Conservation (phyloP, 176 grass and related monocot genomes). For the Eleusine indica region DNA sequence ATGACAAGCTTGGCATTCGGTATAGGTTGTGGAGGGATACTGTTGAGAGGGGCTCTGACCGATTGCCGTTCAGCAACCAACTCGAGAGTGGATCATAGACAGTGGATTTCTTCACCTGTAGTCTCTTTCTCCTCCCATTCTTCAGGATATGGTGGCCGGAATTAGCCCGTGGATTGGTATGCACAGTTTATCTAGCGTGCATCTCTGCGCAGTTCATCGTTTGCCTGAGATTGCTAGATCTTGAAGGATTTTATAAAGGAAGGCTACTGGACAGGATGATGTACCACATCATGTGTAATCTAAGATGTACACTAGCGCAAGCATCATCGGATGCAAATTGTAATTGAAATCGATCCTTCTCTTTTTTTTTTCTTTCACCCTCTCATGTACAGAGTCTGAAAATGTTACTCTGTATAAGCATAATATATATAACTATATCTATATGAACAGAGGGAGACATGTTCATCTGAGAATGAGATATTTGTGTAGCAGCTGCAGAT, state of each 20-base stretch:
- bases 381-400: constrained; percentile 36
- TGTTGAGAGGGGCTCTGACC: constrained; percentile 62
- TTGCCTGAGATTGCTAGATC: background rate
- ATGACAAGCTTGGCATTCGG: constrained; percentile 91
- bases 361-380: background rate
- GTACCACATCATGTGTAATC: constrained; percentile 30
- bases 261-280: background rate
- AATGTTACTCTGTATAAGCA: constrained; percentile 29
- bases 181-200: constrained; percentile 18
- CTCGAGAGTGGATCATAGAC: constrained; percentile 49
- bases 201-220: constrained; percentile 14
- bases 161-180: constrained; percentile 19
- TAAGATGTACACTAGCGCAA: constrained; percentile 58
- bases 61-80: constrained; percentile 70
- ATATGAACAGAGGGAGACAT: constrained; percentile 1
- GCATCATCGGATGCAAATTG: constrained; percentile 43
- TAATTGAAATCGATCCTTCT: constrained; percentile 36
- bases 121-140: constrained; percentile 37
- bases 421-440: constrained; percentile 20
- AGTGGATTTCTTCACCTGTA: constrained; percentile 18
- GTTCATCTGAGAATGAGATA: constrained; percentile 19
- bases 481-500: background rate
- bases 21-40: constrained; percentile 83
- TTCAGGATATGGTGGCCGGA: constrained; percentile 36
- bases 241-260: constrained; percentile 30